Conservation (phyloP, 768 basidiomycete genomes). For the Pseudohyphozyma bogoriensis region DNA sequence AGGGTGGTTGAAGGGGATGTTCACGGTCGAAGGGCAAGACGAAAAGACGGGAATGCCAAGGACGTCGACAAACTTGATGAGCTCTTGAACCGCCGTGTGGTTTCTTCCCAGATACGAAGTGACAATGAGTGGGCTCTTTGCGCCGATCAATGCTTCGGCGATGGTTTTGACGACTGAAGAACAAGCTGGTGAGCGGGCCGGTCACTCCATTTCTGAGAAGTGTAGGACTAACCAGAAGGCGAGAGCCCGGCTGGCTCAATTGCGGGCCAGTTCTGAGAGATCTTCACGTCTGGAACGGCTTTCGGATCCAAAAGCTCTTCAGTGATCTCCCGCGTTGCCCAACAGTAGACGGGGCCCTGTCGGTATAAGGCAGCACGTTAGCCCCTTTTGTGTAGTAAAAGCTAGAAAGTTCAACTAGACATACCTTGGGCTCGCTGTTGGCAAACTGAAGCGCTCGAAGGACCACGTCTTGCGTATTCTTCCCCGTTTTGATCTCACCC, state of each 20-base stretch:
- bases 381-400: too few relatives aligned
- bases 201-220: background rate
- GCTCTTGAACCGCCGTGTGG: conserved; percentile 42
- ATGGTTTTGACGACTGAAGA: conserved; percentile 40
- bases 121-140: conserved; percentile 54
- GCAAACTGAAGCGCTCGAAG: conserved; percentile 58
- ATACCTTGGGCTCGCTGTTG: conserved; percentile 51
- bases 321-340: conserved; percentile 61
- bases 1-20: conserved; percentile 52
- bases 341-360: conserved; percentile 59
- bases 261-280: conserved; percentile 46
- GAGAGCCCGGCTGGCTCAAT: conserved; percentile 47
- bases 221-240: conserved; percentile 37
- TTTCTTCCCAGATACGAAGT: conserved; percentile 57
- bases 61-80: conserved; percentile 45
- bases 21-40: conserved; percentile 47
- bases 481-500: conserved; percentile 51
- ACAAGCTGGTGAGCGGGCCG: background rate
- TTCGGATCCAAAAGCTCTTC: conserved; percentile 51
- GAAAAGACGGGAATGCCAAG: conserved; percentile 52
- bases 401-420: background rate
- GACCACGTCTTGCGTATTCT: conserved; percentile 41
- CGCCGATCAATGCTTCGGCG: conserved; percentile 45
- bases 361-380: too few relatives aligned
- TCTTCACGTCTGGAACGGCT: conserved; percentile 36